These are phyloP conservation scores for Trichoderma simmonsii DNA, from an alignment of 2,329 filamentous ascomycete species.

Conservation along the genomic window DNA sequence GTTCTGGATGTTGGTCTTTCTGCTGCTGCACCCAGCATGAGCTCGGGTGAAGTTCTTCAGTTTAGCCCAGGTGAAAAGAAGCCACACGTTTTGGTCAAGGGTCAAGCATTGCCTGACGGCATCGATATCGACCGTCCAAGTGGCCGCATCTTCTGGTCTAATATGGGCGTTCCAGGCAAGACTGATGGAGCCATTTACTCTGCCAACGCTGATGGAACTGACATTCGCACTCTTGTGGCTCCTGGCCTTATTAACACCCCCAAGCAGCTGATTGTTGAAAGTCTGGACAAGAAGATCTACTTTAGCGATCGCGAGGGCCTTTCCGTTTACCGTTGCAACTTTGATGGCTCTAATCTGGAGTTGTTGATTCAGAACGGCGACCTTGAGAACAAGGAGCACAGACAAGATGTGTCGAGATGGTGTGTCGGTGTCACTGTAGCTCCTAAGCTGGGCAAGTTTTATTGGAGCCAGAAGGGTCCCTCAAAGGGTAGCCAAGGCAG, in stretches of 20 bases:
- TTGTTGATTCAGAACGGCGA: slow-evolving; percentile 39
- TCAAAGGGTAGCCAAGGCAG: slow-evolving; percentile 49
- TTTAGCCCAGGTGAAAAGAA: neutral
- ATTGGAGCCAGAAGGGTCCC: slow-evolving; percentile 59
- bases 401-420: slow-evolving; percentile 34
- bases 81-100: slow-evolving; percentile 23
- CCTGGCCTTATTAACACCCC: slow-evolving; percentile 48
- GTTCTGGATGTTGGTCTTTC: neutral
- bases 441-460: slow-evolving; percentile 42
- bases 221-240: slow-evolving; percentile 42
- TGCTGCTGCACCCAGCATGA: neutral
- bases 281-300: slow-evolving; percentile 35
- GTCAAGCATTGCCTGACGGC: slow-evolving; percentile 41
- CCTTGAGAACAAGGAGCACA: slow-evolving; percentile 22
- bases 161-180: slow-evolving; percentile 42
- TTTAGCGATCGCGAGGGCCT: slow-evolving; percentile 45
- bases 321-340: slow-evolving; percentile 37
- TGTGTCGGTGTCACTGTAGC: slow-evolving; percentile 55
- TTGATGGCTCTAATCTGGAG: slow-evolving; percentile 40
- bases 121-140: slow-evolving; percentile 36
- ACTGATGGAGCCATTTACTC: slow-evolving; percentile 44
- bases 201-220: slow-evolving; percentile 48
- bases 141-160: slow-evolving; percentile 47
- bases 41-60: neutral
- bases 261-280: slow-evolving; percentile 38